Conservation (phyloP, 805 yeast species). For the Candida wancherniae region DNA sequence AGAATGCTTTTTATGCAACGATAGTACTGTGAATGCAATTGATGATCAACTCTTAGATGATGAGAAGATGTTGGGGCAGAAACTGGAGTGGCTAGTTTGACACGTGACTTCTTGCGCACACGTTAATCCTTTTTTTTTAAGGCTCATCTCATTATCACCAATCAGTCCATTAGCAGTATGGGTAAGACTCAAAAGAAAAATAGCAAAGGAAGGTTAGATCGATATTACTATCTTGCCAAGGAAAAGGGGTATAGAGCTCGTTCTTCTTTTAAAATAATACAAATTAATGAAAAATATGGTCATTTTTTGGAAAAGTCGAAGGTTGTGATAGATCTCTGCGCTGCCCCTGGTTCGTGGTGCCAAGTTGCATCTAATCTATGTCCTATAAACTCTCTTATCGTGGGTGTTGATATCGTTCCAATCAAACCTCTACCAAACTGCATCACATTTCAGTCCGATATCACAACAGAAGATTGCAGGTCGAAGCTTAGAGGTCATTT, state of each 20-base stretch:
- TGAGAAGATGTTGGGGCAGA: conserved; percentile 23
- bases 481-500: conserved; percentile 90
- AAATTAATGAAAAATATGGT: conserved; percentile 94
- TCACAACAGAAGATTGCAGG: conserved; percentile 96
- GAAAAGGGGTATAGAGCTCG: conserved; percentile 99
- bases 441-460: conserved; percentile 92
- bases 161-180: too few species aligned
- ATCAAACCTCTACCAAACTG: conserved; percentile 94
- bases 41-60: conserved; percentile 55
- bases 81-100: conserved; percentile 12
- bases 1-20: conserved; percentile 76
- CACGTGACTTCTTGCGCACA: conserved; percentile 13
- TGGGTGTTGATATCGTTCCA: conserved; percentile 98
- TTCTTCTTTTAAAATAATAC: conserved; percentile 91
- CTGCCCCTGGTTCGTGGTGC: conserved; percentile 99
- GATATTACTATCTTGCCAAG: conserved; percentile 92
- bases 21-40: conserved; percentile 60
- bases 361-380: conserved; percentile 94
- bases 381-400: conserved; percentile 87
- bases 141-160: conserved; percentile 13
- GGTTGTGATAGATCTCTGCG: conserved; percentile 96
- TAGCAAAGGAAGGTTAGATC: conserved; percentile 98
- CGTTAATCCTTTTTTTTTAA: conserved; percentile 5
- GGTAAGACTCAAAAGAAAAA: conserved; percentile 92
- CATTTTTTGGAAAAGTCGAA: conserved; percentile 91